phyloP scores from a whole-genome alignment of 106 monocot species.

The Xerophyta viscosa region DNA sequence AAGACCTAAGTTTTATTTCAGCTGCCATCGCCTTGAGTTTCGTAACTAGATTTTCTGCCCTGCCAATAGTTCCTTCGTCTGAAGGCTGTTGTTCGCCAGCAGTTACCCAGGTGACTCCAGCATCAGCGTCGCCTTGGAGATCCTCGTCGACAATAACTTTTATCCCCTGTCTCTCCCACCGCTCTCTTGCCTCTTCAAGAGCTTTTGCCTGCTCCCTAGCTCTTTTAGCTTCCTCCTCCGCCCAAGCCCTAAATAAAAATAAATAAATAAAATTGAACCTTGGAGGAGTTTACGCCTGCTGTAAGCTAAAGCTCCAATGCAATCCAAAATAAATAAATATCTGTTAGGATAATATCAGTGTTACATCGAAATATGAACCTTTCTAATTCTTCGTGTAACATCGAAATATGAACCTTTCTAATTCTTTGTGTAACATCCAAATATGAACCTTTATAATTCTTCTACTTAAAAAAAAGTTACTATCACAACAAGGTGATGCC shows the following conservation, averaged over 20 bases:
- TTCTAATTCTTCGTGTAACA: too few relatives aligned
- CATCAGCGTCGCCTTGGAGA: slow-evolving; percentile 69
- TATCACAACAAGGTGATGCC: too few relatives aligned
- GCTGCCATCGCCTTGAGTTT: slow-evolving; percentile 52
- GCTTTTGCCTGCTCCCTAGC: slow-evolving; percentile 81
- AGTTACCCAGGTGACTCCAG: slow-evolving; percentile 58
- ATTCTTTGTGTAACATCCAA: too few relatives aligned
- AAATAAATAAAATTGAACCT: neutral
- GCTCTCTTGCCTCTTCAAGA: slow-evolving; percentile 76
- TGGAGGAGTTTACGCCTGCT: too few relatives aligned
- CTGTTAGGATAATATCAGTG: too few relatives aligned
- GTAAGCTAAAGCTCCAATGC: too few relatives aligned
- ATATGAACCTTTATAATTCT: too few relatives aligned
- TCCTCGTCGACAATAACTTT: slow-evolving; percentile 78
- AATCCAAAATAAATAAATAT: too few relatives aligned
- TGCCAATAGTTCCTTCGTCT: slow-evolving; percentile 30
- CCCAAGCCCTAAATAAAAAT: slow-evolving; percentile 61
- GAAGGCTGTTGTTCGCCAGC: slow-evolving; percentile 39
- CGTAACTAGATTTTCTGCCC: slow-evolving; percentile 38
- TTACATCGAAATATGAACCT: too few relatives aligned
- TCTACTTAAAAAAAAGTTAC: too few relatives aligned
- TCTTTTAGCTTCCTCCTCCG: slow-evolving; percentile 88
- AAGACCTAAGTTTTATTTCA: slow-evolving; percentile 42
- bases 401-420: too few relatives aligned
- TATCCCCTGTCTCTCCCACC: slow-evolving; percentile 79